Base-by-base conservation (phyloP, 305 asterid genomes). In the Fraxinus sp. region DNA sequence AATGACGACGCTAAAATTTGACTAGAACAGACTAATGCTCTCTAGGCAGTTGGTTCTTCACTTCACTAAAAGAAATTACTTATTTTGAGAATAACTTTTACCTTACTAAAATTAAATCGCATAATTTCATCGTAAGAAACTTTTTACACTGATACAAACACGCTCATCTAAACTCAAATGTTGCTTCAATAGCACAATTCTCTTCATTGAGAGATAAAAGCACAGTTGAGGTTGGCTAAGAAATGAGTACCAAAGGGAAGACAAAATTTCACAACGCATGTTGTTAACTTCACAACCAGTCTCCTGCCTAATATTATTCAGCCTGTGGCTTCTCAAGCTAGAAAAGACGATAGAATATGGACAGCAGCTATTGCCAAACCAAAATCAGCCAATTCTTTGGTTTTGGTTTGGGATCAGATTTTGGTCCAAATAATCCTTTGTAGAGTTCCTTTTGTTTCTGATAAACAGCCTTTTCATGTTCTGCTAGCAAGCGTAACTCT, bases 371-470 rank as follows among this genome's bases (percentile, higher is more conserved):
- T 64, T 87, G 94, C 97, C 97, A 96, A 77, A 91, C 75, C 41
- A 87, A 16, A 85, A 90, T 43, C 73, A 94, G 83, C 91, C 89
- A 86, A 79, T 87, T 94, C 46, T 83, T 73, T 0, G 86, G 66
- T 87, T 84, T 83, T 8, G 95, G 95, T 85, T 91, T 89, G 49
- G 94, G 87, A 41, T 92, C 94, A 18, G 97, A 96, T 76, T 85
- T 91, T 80, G 90, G 89, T 78, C 92, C 94, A 86, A 96, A 95
- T 64, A 96, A 86, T 77, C 99, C 97, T 84, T 93, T 92, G 88
- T 95, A 95, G 77, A 96, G 97, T 88, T 96, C 98, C 90, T 93
- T 95, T 84, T 96, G 99, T 79, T 93, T 92, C 90, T 91, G 89
- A 83, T 96, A 96, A 77, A 95, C 89, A 83, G 93, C 98, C 82